Conservation (phyloP, 768 basidiomycete genomes). For the Suillus americanus region DNA sequence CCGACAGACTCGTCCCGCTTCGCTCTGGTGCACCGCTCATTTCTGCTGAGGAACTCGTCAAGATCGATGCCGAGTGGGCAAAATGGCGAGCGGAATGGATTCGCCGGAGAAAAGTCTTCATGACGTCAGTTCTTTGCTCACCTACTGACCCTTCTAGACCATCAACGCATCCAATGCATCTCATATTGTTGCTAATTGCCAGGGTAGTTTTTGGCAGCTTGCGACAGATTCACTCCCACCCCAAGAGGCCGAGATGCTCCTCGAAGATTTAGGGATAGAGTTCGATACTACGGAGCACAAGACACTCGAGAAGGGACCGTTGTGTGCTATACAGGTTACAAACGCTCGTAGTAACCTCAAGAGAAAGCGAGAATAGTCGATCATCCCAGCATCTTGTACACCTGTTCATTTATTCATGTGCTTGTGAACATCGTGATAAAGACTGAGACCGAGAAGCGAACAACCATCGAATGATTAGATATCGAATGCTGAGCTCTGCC, state of each 20-base stretch:
- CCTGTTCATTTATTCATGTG: not conserved
- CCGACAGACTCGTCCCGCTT: conserved; percentile 58
- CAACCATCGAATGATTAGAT: conserved; percentile 1
- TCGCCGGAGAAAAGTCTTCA: conserved; percentile 70
- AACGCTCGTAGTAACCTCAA: conserved; percentile 42
- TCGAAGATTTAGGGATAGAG: conserved; percentile 83
- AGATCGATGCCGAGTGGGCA: conserved; percentile 71
- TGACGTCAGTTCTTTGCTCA: conserved; percentile 24
- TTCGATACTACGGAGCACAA: conserved; percentile 71
- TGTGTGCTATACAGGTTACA: conserved; percentile 42
- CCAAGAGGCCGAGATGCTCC: conserved; percentile 60
- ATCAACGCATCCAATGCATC: not conserved
- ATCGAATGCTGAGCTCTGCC: conserved; percentile 53
- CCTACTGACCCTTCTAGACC: not conserved
- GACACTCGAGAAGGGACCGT: conserved; percentile 59
- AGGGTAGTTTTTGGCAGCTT: conserved; percentile 69
- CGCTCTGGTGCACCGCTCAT: conserved; percentile 63
- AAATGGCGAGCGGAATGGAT: conserved; percentile 85
- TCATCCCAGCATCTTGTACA: not conserved
- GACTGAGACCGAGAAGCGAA: not conserved
- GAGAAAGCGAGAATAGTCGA: conserved; percentile 44
- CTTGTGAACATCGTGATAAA: not conserved
- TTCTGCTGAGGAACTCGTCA: conserved; percentile 66
- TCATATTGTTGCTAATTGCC: conserved; percentile 5
- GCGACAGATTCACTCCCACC: conserved; percentile 67